phyloP scores from a whole-genome alignment of 495 filamentous ascomycete genomes.

The Neurospora cerealis region DNA sequence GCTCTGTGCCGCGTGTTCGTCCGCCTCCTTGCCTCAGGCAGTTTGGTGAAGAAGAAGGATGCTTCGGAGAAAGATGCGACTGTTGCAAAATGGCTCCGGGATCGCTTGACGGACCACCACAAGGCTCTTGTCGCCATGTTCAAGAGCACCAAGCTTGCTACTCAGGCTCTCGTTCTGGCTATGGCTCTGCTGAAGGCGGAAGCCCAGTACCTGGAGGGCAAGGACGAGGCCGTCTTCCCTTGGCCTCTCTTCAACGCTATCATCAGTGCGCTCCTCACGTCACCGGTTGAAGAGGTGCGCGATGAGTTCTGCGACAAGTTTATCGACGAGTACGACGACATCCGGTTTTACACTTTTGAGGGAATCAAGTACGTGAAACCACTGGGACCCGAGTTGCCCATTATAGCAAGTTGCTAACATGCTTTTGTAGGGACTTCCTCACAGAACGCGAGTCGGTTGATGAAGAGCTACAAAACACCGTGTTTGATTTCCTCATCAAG shows the following conservation, averaged over 20 bases:
- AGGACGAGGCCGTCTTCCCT: conserved; percentile 55
- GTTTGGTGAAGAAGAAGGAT: conserved; percentile 50
- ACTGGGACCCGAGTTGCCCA: background rate
- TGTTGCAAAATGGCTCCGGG: conserved; percentile 70
- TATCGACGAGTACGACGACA: conserved; percentile 69
- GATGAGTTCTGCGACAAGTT: conserved; percentile 69
- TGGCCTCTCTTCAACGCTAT: conserved; percentile 51
- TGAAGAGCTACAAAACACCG: conserved; percentile 37
- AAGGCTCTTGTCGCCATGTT: conserved; percentile 45
- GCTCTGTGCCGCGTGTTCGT: conserved; percentile 85
- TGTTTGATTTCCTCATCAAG: conserved; percentile 53
- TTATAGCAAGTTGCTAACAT: conserved; percentile 9
- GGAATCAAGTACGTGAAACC: conserved; percentile 48
- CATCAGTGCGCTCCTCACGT: conserved; percentile 51
- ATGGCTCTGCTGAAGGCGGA: conserved; percentile 81
- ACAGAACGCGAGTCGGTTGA: conserved; percentile 23
- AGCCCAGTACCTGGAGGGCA: conserved; percentile 47
- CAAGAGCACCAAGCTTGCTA: conserved; percentile 37
- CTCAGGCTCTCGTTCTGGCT: conserved; percentile 59
- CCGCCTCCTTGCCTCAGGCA: conserved; percentile 67
- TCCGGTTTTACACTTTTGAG: conserved; percentile 70
- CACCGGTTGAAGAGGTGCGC: conserved; percentile 44
- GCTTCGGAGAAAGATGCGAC: conserved; percentile 62
- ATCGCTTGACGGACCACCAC: conserved; percentile 61
- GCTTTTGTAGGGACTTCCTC: conserved; percentile 26